Conservation (phyloP, 75 land plant species). For the Cupressus sempervirens region DNA sequence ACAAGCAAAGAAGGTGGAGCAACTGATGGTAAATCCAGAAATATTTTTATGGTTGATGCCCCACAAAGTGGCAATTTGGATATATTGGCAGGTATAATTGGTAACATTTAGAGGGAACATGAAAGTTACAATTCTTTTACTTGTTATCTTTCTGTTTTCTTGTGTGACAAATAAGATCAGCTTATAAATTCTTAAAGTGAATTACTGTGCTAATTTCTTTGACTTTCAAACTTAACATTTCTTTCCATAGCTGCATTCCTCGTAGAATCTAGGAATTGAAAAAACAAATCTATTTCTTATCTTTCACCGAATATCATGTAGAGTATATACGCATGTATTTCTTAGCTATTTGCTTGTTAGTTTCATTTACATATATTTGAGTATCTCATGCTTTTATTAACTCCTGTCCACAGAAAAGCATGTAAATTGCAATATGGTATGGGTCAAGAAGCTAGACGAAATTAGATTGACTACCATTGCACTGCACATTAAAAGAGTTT, state of each 20-base stretch:
- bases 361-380: background rate
- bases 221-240: background rate
- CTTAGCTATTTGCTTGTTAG: background rate
- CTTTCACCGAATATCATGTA: background rate
- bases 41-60: constrained; percentile 93
- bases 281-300: background rate
- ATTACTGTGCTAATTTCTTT: background rate
- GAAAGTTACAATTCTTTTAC: background rate
- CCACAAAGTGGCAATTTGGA: constrained; percentile 93
- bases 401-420: background rate
- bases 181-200: background rate
- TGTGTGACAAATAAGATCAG: background rate
- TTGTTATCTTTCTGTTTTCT: background rate
- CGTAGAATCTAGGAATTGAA: background rate
- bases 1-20: constrained; percentile 40
- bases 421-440: background rate
- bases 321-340: background rate
- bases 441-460: background rate
- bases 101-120: background rate
- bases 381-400: background rate
- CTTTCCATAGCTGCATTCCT: background rate
- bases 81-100: constrained; percentile 90
- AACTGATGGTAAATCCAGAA: constrained; percentile 22
- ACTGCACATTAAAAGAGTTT: background rate
- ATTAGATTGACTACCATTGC: background rate